Base-by-base conservation (phyloP, 306 rosid species). In the Gleditsia sinensis region DNA sequence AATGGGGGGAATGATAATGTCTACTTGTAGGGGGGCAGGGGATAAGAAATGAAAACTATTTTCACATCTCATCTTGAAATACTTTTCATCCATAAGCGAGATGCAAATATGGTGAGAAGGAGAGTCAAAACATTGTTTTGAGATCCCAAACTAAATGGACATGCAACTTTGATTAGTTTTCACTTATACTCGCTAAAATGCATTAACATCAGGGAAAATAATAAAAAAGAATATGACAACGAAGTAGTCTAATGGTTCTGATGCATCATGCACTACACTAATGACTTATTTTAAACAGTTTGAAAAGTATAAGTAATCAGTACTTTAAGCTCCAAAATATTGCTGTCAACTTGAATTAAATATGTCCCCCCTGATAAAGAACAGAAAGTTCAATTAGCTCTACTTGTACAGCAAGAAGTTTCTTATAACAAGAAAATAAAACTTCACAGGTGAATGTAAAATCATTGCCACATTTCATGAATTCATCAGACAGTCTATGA, bases 391-490 rank as follows among this genome's bases (percentile, higher is more conserved):
- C n/a, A n/a, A 24, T 62, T 34, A 56, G 25, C 51, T 37, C 28
- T 51, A 23, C 23, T 23, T 39, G 23, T 16, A 62, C 37, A 36
- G 61, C 75, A 64, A 45, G 7, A 33, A 0, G 19, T 34, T 34
- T 72, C 12, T 72, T 39, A 65, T 23, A 33, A 25, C n/a, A 48
- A 8, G 13, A 45, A 50, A 21, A 43, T 76, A 23, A 23, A 69
- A 1, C 60, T 50, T 10, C 14, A 40, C 1, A 19, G 68, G 56
- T 3, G 67, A 42, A 67, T 25, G 61, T 60, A 53, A 42, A 19
- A 40, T 28, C 46, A 69, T 13, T 77, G 12, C 33, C 50, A 72
- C 62, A 60, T 55, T n/a, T 67, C 62, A 50, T 3, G 36, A 58
- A 58, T 19, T 33, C 66, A 64, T 60, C 56, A 19, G 21, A 62